Conservation (phyloP, 768 basidiomycete genomes). For the Leccinum fibrillosum region DNA sequence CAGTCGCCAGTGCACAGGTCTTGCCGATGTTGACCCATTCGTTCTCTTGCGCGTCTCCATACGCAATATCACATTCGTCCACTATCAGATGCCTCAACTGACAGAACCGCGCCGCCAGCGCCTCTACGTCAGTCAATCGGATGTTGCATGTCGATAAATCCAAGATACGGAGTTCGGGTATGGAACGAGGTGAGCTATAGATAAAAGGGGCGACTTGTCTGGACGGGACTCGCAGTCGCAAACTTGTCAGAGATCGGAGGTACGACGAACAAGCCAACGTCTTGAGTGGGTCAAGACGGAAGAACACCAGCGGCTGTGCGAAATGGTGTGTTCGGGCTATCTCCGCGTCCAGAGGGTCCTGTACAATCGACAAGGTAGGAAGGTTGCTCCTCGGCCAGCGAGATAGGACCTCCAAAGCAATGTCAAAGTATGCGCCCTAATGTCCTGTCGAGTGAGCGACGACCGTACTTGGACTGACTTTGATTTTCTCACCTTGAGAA, state of each 20-base stretch:
- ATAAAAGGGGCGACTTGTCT: conserved; percentile 52
- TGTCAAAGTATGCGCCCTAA: conserved; percentile 84
- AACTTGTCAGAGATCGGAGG: conserved; percentile 42
- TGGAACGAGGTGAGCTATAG: conserved; percentile 21
- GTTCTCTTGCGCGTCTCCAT: conserved; percentile 46
- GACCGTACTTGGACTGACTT: background rate
- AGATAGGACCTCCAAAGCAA: conserved; percentile 57
- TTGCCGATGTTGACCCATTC: conserved; percentile 64
- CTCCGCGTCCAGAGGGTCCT: conserved; percentile 54
- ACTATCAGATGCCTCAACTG: conserved; percentile 63
- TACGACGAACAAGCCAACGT: conserved; percentile 44
- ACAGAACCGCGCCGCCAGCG: conserved; percentile 48
- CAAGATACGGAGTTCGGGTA: conserved; percentile 54
- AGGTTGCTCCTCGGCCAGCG: conserved; percentile 53
- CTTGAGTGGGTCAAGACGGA: conserved; percentile 59
- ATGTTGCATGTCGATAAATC: conserved; percentile 76
- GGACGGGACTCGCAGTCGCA: conserved; percentile 71
- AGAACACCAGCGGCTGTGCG: conserved; percentile 89
- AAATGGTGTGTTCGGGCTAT: conserved; percentile 40
- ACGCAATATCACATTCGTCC: conserved; percentile 60
- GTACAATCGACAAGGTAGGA: conserved; percentile 56
- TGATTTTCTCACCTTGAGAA: conserved; percentile 53
- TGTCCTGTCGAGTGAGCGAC: background rate
- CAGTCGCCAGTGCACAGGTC: conserved; percentile 56
- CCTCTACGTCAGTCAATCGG: conserved; percentile 50